Evolutionary conservation across 2,329 filamentous ascomycete genomes (phyloP), one percentile per base, ranked within the genome.

Genomic region (Alternaria triticimaculans): DNA sequence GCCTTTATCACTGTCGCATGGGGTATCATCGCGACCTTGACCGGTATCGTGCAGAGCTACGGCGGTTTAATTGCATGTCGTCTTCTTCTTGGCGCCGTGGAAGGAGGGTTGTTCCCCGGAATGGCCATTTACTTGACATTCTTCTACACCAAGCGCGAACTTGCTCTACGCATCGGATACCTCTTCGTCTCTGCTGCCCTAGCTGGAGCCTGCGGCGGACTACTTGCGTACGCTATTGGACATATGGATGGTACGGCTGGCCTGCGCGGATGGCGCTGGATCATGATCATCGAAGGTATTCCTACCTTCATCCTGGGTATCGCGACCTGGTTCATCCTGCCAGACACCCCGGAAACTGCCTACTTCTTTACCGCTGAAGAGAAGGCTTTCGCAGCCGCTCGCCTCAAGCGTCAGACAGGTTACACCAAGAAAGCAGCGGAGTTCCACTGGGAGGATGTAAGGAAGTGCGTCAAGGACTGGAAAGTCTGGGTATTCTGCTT

Each of bases 91-190:
- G 91, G 91, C 6, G 83, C 86, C 7, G 84, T 92, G 43, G 90
- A 92, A 78, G 90, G 90, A 0, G 90, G 90, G 0, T 81, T 92
- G 0, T 92, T 92, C 67, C 90, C 91, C 0, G 90, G 90, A 0
- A 80, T 91, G 67, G 89, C 87, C 6, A 80, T 90, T 18, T 92
- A 92, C 69, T 83, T 94, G 18, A 93, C 91, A 0, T 86, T 93
- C 68, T 93, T 92, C 82, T 94, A 94, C 80, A 91, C 88, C 50
- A 91, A 90, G 73, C 84, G 86, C 26, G 91, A 94, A 78, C 85
- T 93, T 2, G 91, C 90, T 5, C 80, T 93, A 45, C 87, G 92
- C 3, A 89, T 93, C 4, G 90, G 89, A 2, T 93, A 92, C 69
- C 84, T 94, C 0, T 93, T 93, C 73, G 88, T 91, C 55, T 87